A percentile compares a stretch with the other conserved stretches of the same genome.
phyloP scores from a whole-genome alignment of 2,329 filamentous ascomycete species.

The Cylindrodendrum hubeiense region DNA sequence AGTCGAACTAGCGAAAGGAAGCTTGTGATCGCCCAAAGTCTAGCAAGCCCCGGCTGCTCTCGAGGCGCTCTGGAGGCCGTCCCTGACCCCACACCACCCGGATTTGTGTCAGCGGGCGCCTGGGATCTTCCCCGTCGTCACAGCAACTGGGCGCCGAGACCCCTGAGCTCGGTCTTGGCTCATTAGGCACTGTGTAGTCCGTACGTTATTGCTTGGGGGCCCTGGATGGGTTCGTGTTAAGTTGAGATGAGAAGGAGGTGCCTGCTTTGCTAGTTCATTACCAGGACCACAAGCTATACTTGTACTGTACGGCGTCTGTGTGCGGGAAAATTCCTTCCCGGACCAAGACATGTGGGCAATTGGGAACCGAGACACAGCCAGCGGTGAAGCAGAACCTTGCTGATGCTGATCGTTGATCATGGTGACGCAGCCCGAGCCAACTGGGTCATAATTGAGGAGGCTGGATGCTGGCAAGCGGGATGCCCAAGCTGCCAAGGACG shows the following conservation, averaged over 20 bases:
- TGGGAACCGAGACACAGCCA: slow-evolving; percentile 20
- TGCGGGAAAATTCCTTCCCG: slow-evolving; percentile 8
- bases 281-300: not conserved
- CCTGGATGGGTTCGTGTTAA: slow-evolving; percentile 25
- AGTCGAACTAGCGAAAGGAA: slow-evolving; percentile 19
- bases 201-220: slow-evolving; percentile 13
- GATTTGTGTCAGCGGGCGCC: slow-evolving; percentile 30
- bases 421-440: slow-evolving; percentile 13
- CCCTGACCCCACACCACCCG: slow-evolving; percentile 32
- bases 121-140: slow-evolving; percentile 39
- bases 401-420: slow-evolving; percentile 28
- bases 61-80: slow-evolving; percentile 19
- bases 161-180: slow-evolving; percentile 35
- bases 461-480: slow-evolving; percentile 21
- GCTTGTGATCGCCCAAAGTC: slow-evolving; percentile 32
- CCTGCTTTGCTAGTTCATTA: slow-evolving; percentile 3
- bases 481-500: slow-evolving; percentile 17
- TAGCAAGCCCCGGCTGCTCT: slow-evolving; percentile 9
- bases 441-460: slow-evolving; percentile 26
- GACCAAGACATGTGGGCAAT: slow-evolving; percentile 30
- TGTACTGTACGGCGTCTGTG: slow-evolving; percentile 9
- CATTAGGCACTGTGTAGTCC: slow-evolving; percentile 21
- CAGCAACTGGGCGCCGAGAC: slow-evolving; percentile 38
- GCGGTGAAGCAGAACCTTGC: slow-evolving; percentile 23
- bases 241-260: slow-evolving; percentile 20